Percentiles rank a stretch among this genome's conserved stretches.
Conservation (phyloP, 306 rosid species). For the Spatholobus suberectus region DNA sequence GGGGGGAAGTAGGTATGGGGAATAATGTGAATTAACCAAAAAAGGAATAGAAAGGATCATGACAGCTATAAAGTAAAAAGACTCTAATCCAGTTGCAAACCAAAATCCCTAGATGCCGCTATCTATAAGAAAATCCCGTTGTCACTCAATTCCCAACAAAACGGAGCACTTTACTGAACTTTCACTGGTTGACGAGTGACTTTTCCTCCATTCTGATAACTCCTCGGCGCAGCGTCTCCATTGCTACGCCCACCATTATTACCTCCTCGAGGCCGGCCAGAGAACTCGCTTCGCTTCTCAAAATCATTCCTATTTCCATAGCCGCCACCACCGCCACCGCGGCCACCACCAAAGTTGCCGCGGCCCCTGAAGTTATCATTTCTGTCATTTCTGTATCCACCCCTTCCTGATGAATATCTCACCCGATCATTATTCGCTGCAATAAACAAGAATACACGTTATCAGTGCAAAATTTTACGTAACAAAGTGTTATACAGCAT, state of each 20-base stretch:
- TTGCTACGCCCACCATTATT: conserved; percentile 44
- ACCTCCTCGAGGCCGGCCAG: conserved; percentile 56
- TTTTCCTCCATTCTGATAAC: conserved; percentile 59
- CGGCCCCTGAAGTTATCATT: conserved; percentile 72
- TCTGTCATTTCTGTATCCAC: conserved; percentile 65
- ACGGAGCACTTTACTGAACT: conserved; percentile 40
- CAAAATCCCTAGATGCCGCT: conserved; percentile 47
- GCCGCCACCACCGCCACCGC: conserved; percentile 64
- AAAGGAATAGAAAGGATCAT: conserved; percentile 7
- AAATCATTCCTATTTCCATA: conserved; percentile 56
- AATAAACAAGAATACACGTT: conserved; percentile 17
- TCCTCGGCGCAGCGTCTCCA: conserved; percentile 52
- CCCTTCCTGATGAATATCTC: conserved; percentile 64
- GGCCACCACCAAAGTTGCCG: conserved; percentile 61
- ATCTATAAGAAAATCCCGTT: conserved; percentile 36
- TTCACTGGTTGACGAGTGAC: conserved; percentile 53
- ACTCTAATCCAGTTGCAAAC: conserved; percentile 26
- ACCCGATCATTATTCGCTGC: conserved; percentile 75
- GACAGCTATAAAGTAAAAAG: conserved; percentile 30
- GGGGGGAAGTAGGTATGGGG: background rate
- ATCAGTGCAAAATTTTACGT: background rate
- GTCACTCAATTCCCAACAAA: conserved; percentile 39
- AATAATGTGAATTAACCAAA: conserved; percentile 28
- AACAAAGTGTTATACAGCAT: no score
- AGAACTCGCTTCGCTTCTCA: conserved; percentile 63